Evolutionary conservation across 768 basidiomycete species (phyloP).

Genomic region (Lentinula detonsa): DNA sequence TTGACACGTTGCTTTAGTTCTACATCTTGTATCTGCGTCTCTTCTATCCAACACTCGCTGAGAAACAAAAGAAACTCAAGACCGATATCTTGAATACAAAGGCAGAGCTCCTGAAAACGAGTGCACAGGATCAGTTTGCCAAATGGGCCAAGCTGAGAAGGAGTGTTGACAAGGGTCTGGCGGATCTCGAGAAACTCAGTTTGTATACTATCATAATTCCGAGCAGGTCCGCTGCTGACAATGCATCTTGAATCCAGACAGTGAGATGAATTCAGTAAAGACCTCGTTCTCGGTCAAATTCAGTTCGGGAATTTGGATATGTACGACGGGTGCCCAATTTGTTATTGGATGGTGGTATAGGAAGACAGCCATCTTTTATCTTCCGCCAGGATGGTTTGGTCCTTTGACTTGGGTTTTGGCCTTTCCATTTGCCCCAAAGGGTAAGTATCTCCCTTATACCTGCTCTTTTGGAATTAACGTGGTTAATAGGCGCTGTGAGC

Average conservation of each 20-base stretch:
- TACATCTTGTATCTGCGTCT: slow-evolving; percentile 67
- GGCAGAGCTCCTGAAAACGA: slow-evolving; percentile 82
- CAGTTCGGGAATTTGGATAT: slow-evolving; percentile 66
- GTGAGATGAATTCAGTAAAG: slow-evolving; percentile 54
- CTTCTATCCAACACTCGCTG: slow-evolving; percentile 49
- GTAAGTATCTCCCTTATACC: slow-evolving; percentile 33
- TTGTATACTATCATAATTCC: slow-evolving; percentile 23
- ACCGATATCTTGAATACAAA: slow-evolving; percentile 74
- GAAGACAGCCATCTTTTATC: slow-evolving; percentile 85
- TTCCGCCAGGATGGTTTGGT: slow-evolving; percentile 88
- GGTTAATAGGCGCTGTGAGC: slow-evolving; percentile 73
- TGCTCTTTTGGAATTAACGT: not conserved
- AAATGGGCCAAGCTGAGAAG: slow-evolving; percentile 95
- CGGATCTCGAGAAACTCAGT: slow-evolving; percentile 92
- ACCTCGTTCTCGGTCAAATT: slow-evolving; percentile 66
- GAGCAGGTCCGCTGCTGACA: not conserved
- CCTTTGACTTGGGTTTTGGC: slow-evolving; percentile 84
- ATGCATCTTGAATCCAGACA: slow-evolving; percentile 40
- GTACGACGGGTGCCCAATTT: slow-evolving; percentile 86
- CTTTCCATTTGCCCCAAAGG: slow-evolving; percentile 86
- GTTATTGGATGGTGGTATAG: slow-evolving; percentile 89
- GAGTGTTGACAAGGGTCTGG: slow-evolving; percentile 86
- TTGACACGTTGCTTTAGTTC: slow-evolving; percentile 37
- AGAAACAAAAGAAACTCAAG: slow-evolving; percentile 69
- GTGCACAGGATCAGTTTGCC: slow-evolving; percentile 95